Percentiles rank a stretch among this genome's conserved stretches.
Conservation (phyloP, 2,329 filamentous ascomycete species). For the Colletotrichum sp. region DNA sequence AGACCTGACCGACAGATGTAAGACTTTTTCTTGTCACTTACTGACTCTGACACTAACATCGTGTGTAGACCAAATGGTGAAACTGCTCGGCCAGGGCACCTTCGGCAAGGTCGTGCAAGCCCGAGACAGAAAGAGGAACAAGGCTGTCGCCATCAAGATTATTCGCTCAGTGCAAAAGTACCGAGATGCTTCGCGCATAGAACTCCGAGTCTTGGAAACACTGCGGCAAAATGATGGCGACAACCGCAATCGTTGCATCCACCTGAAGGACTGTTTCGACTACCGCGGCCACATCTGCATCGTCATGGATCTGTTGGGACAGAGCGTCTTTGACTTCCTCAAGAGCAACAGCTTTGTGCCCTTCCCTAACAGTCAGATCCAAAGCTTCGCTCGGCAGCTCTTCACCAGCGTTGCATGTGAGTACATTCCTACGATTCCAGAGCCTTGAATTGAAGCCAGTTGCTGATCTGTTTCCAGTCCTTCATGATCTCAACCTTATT, state of each 20-base stretch:
- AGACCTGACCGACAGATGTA: constrained; percentile 88
- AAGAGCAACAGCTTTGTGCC: constrained; percentile 96
- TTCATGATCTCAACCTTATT: constrained; percentile 96
- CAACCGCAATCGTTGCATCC: constrained; percentile 96
- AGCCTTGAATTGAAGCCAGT: background rate
- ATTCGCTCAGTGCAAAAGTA: constrained; percentile 99
- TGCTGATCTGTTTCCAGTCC: constrained; percentile 58
- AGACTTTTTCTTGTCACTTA: constrained; percentile 41
- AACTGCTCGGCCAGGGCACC: constrained; percentile 92
- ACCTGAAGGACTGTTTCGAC: constrained; percentile 95
- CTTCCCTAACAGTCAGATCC: constrained; percentile 98
- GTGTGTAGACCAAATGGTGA: constrained; percentile 78
- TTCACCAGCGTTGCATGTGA: constrained; percentile 98
- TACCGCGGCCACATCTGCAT: constrained; percentile 96
- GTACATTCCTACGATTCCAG: constrained; percentile 41
- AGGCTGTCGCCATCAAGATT: constrained; percentile 92
- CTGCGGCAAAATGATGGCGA: constrained; percentile 88
- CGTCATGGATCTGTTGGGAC: constrained; percentile 78
- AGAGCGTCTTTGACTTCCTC: constrained; percentile 97
- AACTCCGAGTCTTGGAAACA: constrained; percentile 90
- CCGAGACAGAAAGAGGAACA: constrained; percentile 77
- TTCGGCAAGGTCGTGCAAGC: constrained; percentile 99
- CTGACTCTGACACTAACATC: constrained; percentile 26
- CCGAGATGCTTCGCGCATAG: constrained; percentile 92
- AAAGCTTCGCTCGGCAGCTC: constrained; percentile 92